phyloP scores from a whole-genome alignment of 805 yeast species.

The Tetrapisispora nanseiensis region DNA sequence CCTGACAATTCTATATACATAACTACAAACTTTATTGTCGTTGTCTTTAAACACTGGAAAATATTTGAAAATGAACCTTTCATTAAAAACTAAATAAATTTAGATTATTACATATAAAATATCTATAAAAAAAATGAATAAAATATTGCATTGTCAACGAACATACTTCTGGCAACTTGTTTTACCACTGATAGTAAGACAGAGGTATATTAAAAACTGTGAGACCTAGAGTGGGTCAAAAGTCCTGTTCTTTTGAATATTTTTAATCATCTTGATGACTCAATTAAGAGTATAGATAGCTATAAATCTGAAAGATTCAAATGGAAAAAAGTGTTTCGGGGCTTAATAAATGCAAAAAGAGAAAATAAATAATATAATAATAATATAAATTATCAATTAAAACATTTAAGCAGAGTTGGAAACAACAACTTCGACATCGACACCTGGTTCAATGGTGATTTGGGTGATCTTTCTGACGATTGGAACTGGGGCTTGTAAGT shows the following conservation, averaged over 20 bases:
- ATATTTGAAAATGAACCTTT: not conserved
- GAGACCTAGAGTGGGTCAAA: conserved; percentile 32
- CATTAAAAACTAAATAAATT: not conserved
- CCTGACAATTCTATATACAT: too few relatives aligned
- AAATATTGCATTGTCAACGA: conserved; percentile 1
- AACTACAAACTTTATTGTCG: too few relatives aligned
- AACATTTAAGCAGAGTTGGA: conserved; percentile 32
- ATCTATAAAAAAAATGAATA: not conserved
- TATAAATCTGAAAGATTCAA: not conserved
- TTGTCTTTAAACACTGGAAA: too few relatives aligned
- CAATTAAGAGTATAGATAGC: conserved; percentile 3
- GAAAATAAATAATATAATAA: not conserved
- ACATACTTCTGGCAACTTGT: conserved; percentile 6
- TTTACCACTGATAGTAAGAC: conserved; percentile 33
- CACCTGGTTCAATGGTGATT: conserved; percentile 98
- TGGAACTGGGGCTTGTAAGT: conserved; percentile 92
- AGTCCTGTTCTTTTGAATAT: not conserved
- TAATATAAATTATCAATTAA: not conserved
- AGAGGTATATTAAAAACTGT: conserved; percentile 31
- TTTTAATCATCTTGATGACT: not conserved
- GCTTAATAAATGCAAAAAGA: not conserved
- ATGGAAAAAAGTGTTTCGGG: not conserved
- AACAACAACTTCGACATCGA: conserved; percentile 89
- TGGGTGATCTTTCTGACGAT: conserved; percentile 93
- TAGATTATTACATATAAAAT: conserved; percentile 1